A percentile compares a stretch with the other conserved stretches of the same genome.
phyloP scores from a whole-genome alignment of 768 basidiomycete genomes.

The Boletus edulis region DNA sequence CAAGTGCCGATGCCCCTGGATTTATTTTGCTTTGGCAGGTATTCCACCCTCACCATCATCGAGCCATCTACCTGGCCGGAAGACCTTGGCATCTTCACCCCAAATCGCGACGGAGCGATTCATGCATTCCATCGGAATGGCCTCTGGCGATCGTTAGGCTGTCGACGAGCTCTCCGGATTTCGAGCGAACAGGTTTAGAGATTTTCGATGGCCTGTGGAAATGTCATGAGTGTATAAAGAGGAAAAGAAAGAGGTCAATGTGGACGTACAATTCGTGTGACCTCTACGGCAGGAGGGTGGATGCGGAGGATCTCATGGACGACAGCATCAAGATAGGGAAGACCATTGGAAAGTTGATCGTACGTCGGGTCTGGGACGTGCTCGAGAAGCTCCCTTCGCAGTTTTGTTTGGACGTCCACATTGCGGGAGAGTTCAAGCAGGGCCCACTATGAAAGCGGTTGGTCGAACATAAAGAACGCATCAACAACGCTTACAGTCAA shows the following conservation, averaged over 20 bases:
- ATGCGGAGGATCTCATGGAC: constrained; percentile 44
- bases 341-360: constrained; percentile 46
- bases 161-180: constrained; percentile 37
- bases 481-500: constrained; percentile 12
- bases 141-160: constrained; percentile 47
- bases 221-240: not conserved
- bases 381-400: constrained; percentile 50
- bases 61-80: too few relatives aligned
- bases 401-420: constrained; percentile 43
- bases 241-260: too few relatives aligned
- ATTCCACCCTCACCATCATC: too few relatives aligned
- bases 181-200: constrained; percentile 40
- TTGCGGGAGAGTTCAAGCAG: constrained; percentile 51
- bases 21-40: too few relatives aligned
- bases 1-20: too few relatives aligned
- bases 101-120: constrained; percentile 54
- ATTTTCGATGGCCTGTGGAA: constrained; percentile 43
- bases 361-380: constrained; percentile 49
- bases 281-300: constrained; percentile 37
- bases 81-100: too few relatives aligned
- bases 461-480: not conserved
- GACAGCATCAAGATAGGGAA: constrained; percentile 56
- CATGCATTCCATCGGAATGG: constrained; percentile 42
- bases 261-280: constrained; percentile 12
- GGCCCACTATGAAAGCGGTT: constrained; percentile 41